Conservation (phyloP, 1,284 basidiomycete species). For the Pseudozyma tsukubaensis region DNA sequence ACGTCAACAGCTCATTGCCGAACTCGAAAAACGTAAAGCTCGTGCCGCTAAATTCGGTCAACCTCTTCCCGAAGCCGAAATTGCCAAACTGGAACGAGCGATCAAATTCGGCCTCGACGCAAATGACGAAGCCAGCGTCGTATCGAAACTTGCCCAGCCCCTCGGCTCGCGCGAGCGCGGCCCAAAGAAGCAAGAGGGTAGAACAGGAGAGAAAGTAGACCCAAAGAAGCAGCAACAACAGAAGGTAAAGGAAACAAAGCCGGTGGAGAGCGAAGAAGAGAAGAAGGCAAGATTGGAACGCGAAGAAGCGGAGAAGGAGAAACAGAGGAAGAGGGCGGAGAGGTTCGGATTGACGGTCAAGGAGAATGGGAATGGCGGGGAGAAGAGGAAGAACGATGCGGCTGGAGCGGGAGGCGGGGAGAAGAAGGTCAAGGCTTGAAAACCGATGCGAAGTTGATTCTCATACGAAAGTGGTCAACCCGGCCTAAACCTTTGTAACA, state of each 20-base stretch:
- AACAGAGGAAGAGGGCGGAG: slow-evolving; percentile 51
- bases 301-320: slow-evolving; percentile 49
- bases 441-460: background rate
- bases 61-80: slow-evolving; percentile 56
- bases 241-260: background rate
- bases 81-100: slow-evolving; percentile 54
- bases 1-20: slow-evolving; percentile 48
- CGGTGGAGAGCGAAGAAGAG: slow-evolving; percentile 40
- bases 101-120: slow-evolving; percentile 62
- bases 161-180: slow-evolving; percentile 11
- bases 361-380: slow-evolving; percentile 25
- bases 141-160: slow-evolving; percentile 22
- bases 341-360: slow-evolving; percentile 47
- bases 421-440: slow-evolving; percentile 28
- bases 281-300: slow-evolving; percentile 23
- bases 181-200: background rate
- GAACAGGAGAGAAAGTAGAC: background rate
- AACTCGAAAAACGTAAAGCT: slow-evolving; percentile 63
- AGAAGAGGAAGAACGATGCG: slow-evolving; percentile 46
- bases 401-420: background rate
- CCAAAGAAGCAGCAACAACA: slow-evolving; percentile 4
- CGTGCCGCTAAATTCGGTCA: slow-evolving; percentile 62
- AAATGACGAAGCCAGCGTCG: slow-evolving; percentile 27
- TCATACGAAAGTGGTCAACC: too few species aligned
- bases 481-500: too few species aligned